Percentiles rank a stretch among this genome's conserved stretches.
phyloP scores from a whole-genome alignment of 345 rosid genomes.

The Salix koriyanagi region DNA sequence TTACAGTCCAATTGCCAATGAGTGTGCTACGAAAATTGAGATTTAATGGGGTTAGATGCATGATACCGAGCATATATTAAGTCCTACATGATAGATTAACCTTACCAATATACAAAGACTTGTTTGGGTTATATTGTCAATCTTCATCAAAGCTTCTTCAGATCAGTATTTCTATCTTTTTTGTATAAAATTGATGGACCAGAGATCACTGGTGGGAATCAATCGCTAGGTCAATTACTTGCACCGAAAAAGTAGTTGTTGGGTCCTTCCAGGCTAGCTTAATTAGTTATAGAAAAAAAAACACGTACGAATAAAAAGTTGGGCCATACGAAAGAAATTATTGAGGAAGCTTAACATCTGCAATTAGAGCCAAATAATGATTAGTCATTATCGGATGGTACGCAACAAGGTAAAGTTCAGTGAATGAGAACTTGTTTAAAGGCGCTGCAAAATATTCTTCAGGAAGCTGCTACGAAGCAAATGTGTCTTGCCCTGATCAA shows the following conservation, averaged over 20 bases:
- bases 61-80: constrained; percentile 1
- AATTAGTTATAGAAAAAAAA: neutral
- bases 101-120: constrained; percentile 6
- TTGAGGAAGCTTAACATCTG: neutral
- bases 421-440: neutral
- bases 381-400: constrained; percentile 7
- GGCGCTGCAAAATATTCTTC: neutral
- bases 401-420: neutral
- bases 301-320: neutral
- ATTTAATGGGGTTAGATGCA: constrained; percentile 1
- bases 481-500: neutral
- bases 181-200: neutral
- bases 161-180: neutral
- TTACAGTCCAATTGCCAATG: neutral
- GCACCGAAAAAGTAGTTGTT: neutral
- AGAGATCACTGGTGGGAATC: neutral
- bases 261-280: neutral
- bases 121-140: neutral
- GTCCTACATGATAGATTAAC: constrained; percentile 3
- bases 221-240: neutral
- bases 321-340: neutral
- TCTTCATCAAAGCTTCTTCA: neutral
- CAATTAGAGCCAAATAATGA: neutral
- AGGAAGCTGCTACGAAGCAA: constrained; percentile 1
- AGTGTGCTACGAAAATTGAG: neutral